Evolutionary conservation across 345 rosid genomes (phyloP).

Genomic region (Conringia planisiliqua): DNA sequence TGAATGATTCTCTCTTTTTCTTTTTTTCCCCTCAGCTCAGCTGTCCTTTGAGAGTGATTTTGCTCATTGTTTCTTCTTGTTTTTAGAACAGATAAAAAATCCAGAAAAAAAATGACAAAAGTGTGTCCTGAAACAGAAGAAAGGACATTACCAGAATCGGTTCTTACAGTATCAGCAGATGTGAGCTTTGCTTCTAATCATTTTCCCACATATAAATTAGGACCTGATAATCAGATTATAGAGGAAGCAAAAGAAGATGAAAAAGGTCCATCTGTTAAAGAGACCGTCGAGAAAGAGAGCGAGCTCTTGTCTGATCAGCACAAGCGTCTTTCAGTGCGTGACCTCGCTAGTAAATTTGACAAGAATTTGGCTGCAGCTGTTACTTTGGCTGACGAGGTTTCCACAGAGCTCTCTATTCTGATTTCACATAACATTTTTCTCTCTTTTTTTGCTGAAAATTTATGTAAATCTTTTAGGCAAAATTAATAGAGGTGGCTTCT

Average conservation of each 20-base stretch:
- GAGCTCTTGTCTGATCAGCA: slow-evolving; percentile 71
- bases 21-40: neutral
- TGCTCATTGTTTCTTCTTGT: neutral
- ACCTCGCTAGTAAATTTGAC: slow-evolving; percentile 94
- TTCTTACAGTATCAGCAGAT: slow-evolving; percentile 77
- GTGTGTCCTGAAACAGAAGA: slow-evolving; percentile 37
- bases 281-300: slow-evolving; percentile 78
- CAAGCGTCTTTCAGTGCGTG: slow-evolving; percentile 96
- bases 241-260: slow-evolving; percentile 80
- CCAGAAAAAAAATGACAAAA: slow-evolving; percentile 20
- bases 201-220: slow-evolving; percentile 85
- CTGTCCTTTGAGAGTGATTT: neutral
- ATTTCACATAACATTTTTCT: neutral
- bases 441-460: neutral
- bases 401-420: neutral
- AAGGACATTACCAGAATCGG: slow-evolving; percentile 19
- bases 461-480: slow-evolving; percentile 47
- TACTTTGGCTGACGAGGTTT: slow-evolving; percentile 82
- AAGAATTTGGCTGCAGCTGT: slow-evolving; percentile 86
- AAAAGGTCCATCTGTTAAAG: slow-evolving; percentile 72
- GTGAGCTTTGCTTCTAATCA: slow-evolving; percentile 74
- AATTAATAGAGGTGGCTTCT: slow-evolving; percentile 86
- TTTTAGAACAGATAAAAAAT: slow-evolving; percentile 1
- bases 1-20: neutral
- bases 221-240: slow-evolving; percentile 86